Evolutionary conservation across 2,329 filamentous ascomycete genomes (phyloP), one percentile per base, ranked within the genome.

Genomic region (Hypoxylon rubiginosum): DNA sequence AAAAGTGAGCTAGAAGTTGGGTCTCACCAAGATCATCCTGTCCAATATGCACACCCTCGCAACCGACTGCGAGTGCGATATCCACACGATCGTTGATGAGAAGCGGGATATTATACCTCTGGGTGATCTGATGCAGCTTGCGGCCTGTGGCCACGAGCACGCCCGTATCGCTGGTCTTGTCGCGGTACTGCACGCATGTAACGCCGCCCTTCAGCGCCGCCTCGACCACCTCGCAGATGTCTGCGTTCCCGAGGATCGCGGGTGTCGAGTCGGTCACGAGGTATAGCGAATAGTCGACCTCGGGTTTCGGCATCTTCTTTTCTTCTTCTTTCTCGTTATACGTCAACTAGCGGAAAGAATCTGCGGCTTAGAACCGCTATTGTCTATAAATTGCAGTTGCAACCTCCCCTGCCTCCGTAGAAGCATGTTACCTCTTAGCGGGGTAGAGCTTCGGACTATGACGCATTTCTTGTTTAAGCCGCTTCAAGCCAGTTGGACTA

Each of bases 51-150:
- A 97, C 93, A 49, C 96, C 96, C 81, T 97, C 95, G 62, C 92
- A 96, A 11, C 90, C 92, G 46, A 94, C 87, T 13, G 93, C 94
- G 17, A 93, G 85, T 8, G 94, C 94, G 26, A 98, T 92, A 77
- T 97, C 94, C 5, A 97, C 87, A 11, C 94, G 89, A 78, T 98
- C 96, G 77, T 98, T 98, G 82, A 98, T 94, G 58, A 98, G 83
- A 62, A 98, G 85, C 30, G 95, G 95, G 2, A 97, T 88, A 15
- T 84, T 83, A 75, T 91, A 84, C 50, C 83, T 82, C 69, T 83
- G 83, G 19, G 93, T 95, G 67, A 96, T 82, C 39, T 82, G 78
- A 77, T 97, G 94, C 54, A 98, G 85, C 70, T 82, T 85, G 72
- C 85, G 86, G 15, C 91, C 94, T 45, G 86, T 92, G n/a, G 85